A percentile compares a stretch with the other conserved stretches of the same genome.
phyloP scores from a whole-genome alignment of 352 stramenopile species.

The Phytopythium cucurbitacearum region DNA sequence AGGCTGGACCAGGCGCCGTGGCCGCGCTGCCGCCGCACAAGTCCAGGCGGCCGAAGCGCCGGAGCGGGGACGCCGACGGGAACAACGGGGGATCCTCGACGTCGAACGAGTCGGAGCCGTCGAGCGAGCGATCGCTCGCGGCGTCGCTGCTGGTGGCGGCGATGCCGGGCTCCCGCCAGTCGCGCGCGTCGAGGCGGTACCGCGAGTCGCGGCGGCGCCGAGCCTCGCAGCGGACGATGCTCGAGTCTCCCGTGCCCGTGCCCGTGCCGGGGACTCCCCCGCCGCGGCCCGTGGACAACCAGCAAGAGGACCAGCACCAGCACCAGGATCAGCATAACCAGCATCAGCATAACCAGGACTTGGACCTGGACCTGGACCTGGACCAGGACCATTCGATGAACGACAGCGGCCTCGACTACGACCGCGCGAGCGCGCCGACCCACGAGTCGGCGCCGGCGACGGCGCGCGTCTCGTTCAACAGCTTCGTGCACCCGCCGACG shows the following conservation, averaged over 20 bases:
- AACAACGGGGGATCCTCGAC: slow-evolving; percentile 31
- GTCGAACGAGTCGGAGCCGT: slow-evolving; percentile 39
- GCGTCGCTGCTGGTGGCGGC: slow-evolving; percentile 17
- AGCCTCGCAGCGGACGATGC: neutral
- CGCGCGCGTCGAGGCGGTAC: neutral
- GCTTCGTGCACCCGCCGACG: slow-evolving; percentile 9
- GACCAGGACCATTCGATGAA: neutral
- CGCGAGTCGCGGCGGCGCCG: slow-evolving; percentile 3
- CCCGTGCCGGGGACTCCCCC: too few relatives aligned
- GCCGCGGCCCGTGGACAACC: neutral
- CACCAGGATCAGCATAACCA: too few relatives aligned
- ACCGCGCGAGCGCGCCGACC: slow-evolving; percentile 9
- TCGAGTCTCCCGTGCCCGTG: neutral
- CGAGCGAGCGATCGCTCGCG: slow-evolving; percentile 20
- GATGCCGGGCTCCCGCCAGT: neutral
- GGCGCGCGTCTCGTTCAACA: slow-evolving; percentile 10
- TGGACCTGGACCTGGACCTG: neutral
- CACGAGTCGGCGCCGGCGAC: slow-evolving; percentile 8
- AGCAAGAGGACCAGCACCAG: neutral
- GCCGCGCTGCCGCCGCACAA: neutral
- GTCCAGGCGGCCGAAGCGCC: neutral
- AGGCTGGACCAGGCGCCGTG: slow-evolving; percentile 5
- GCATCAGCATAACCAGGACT: neutral
- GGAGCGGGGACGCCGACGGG: slow-evolving; percentile 6
- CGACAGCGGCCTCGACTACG: slow-evolving; percentile 8